Evolutionary conservation across 2,329 filamentous ascomycete species (phyloP), one percentile per base, ranked within the genome.

Genomic region (Colletotrichum melonis): DNA sequence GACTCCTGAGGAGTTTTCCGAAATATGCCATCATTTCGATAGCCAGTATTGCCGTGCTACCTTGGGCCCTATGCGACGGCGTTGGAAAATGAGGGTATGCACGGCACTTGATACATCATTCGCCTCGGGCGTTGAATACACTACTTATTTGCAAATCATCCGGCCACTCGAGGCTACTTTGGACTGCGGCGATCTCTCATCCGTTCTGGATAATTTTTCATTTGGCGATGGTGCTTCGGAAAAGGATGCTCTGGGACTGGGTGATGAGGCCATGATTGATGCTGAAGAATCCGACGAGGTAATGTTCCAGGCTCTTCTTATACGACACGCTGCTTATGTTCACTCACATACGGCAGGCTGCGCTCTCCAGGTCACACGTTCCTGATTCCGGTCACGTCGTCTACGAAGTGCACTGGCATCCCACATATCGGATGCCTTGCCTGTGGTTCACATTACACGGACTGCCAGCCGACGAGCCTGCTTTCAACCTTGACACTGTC

Each of bases 351-450:
- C 30, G 26, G 46, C 71, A 89, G 86, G 85, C 85, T 55, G 83
- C 81, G 56, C 76, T 88, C 42, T 73, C 79, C 35, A 83, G 77
- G 63, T 77, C 78, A 35, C 75, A 78, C 57, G 77, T 75, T 60
- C 78, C 79, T 71, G 83, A 82, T 73, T 80, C 81, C 75, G 84
- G 84, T 68, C 84, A 87, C 77, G 90, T 94, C 76, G 87, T 89
- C 73, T 95, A 95, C 83, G 92, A 95, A 81, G 90, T 95, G 77
- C 88, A 94, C 78, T 86, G 93, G 74, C 94, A 95, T 77, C 90
- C 92, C 68, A 93, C 92, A 69, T 96, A 95, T 82, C 88, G 88
- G 74, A 89, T 92, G 58, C 94, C 94, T 9, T 93, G 93, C 72
- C 86, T 95, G 69, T 95, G 93, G 89, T 95, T 96, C 84, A 89